phyloP scores from a whole-genome alignment of 345 rosid genomes.

The Hypericum perforatum region DNA sequence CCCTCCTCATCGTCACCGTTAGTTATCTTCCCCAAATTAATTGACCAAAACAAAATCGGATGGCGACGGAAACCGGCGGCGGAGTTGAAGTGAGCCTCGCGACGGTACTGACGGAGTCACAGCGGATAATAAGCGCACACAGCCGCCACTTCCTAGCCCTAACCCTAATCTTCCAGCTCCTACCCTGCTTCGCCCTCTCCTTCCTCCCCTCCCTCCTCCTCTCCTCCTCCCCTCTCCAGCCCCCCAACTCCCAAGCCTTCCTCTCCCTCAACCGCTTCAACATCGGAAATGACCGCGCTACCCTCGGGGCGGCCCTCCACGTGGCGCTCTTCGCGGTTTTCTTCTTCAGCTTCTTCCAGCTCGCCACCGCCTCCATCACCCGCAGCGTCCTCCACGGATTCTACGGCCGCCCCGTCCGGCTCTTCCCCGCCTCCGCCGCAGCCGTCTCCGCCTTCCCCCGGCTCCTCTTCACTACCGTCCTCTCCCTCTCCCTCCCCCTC shows the following conservation, averaged over 20 bases:
- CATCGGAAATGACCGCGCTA: background rate
- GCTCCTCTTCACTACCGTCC: constrained; percentile 29
- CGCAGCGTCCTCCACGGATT: constrained; percentile 60
- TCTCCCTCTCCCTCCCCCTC: constrained; percentile 16
- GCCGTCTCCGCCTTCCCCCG: constrained; percentile 46
- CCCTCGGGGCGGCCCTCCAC: constrained; percentile 7
- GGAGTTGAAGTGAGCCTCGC: no score
- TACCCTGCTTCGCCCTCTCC: constrained; percentile 44
- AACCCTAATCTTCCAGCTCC: constrained; percentile 71
- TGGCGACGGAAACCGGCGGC: no score
- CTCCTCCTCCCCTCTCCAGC: constrained; percentile 22
- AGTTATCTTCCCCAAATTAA: no score
- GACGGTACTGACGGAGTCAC: constrained; percentile 41
- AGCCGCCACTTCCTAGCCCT: constrained; percentile 87
- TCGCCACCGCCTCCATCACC: constrained; percentile 52
- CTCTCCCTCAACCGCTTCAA: constrained; percentile 10
- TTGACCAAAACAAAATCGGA: no score
- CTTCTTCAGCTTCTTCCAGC: constrained; percentile 24
- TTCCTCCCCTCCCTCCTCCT: constrained; percentile 41
- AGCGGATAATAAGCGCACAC: constrained; percentile 61
- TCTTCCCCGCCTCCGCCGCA: constrained; percentile 46
- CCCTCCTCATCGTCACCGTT: no score
- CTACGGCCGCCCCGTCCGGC: constrained; percentile 75
- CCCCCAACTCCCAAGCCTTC: constrained; percentile 18
- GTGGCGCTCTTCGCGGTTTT: constrained; percentile 26